Base-by-base conservation (phyloP, 164 flowering plant species). In the Vitis cinerea region DNA sequence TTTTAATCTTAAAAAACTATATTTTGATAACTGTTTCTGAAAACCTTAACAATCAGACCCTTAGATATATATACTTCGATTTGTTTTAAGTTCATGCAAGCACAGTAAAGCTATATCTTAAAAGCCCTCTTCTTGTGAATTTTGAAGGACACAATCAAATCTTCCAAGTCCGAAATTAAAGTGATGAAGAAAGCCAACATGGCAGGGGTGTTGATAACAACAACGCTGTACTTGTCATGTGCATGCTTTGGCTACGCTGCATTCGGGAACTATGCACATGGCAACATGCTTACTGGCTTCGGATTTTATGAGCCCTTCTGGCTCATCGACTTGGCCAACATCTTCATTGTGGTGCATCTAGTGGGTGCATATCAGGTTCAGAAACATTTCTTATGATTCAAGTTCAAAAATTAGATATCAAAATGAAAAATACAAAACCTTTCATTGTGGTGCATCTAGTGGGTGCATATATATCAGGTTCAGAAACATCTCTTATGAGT, bases 241-340 rank as follows among this genome's bases (percentile, higher is more conserved):
- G 87, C 88, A 9, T 82, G 85, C 68, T 64, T 82, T 16, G 97
- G 97, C n/a, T 88, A 86, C 70, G 92, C 88, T 49, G 97, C 93
- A 16, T 87, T 88, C 30, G 97, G 97, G 13, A 78, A 79, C 73
- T 1, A 76, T 1, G 83, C 90, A 10, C 93, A 90, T 0, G 93
- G 90, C 4, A 88, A 90, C 75, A 56, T 88, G 58, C 68, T 87
- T 4, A 82, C 90, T 0, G 88, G 89, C 7, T 88, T 85, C 49
- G 91, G 91, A 54, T 85, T 86, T 59, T 79, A 81, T 27, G 81
- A 88, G 75, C 90, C 92, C 0, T 83, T 79, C 55, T 90, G 93
- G 96, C 63, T 88, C 51, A 74, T 90, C 0, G 85, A 86, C 62
- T 30, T 85, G 9, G 90, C 89, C 66, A 86, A 90, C 67, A 58